Conservation (phyloP, 176 grass and related monocot species). For the Phoenix roebelenii region DNA sequence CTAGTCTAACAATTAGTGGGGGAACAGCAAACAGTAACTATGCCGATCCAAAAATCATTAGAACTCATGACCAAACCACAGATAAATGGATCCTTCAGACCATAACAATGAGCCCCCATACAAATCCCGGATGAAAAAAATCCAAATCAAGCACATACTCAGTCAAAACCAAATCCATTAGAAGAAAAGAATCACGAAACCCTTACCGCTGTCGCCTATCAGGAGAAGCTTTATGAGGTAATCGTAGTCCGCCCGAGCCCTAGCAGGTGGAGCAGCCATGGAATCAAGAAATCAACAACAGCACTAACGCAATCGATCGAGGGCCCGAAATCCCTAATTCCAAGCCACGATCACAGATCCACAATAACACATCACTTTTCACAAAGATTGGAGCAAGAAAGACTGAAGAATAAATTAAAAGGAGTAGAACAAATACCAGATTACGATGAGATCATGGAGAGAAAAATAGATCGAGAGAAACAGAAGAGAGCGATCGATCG, state of each 20-base stretch:
- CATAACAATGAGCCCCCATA: no score
- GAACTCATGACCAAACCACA: no score
- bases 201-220: slow-evolving; percentile 89
- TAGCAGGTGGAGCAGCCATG: slow-evolving; percentile 65
- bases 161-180: background rate
- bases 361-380: no score
- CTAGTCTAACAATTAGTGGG: no score
- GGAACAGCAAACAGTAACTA: no score
- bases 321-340: background rate
- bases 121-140: no score
- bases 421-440: slow-evolving; percentile 3
- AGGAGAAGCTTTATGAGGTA: slow-evolving; percentile 78
- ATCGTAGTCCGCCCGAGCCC: slow-evolving; percentile 70
- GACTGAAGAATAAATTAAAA: background rate
- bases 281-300: background rate
- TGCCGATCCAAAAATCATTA: no score
- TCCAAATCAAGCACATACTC: no score
- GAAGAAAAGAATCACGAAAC: background rate
- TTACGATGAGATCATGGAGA: background rate
- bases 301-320: background rate
- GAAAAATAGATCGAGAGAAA: slow-evolving; percentile 6
- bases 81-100: no score
- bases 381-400: no score
- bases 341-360: slow-evolving; percentile 1
- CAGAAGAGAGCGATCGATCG: slow-evolving; percentile 34